Percentiles rank a stretch among this genome's conserved stretches.
phyloP scores from a whole-genome alignment of 2,329 filamentous ascomycete genomes.

The Colletotrichum sp. region DNA sequence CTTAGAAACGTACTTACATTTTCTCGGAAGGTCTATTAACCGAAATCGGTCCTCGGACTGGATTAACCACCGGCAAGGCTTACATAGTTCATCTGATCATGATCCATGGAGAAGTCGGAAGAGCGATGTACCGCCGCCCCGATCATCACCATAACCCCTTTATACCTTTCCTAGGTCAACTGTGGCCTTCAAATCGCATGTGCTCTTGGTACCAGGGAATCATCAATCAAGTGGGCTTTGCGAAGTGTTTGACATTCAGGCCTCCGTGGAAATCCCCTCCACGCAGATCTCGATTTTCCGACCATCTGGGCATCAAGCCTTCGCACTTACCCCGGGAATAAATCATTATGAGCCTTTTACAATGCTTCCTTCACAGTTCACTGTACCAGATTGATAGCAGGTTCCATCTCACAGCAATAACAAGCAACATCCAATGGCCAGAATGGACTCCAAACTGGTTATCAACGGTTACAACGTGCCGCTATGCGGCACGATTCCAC shows the following conservation, averaged over 20 bases:
- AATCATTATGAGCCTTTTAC: accelerated
- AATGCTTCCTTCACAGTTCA: accelerated
- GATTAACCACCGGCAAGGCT: not conserved
- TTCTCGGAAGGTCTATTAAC: not conserved
- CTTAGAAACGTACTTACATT: not conserved
- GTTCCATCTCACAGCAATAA: accelerated
- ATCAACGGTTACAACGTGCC: not conserved
- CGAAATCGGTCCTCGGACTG: not conserved
- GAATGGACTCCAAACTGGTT: not conserved
- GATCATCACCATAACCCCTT: accelerated
- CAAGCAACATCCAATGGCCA: accelerated
- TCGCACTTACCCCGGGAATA: not conserved
- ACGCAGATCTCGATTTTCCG: not conserved
- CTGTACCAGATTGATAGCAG: accelerated
- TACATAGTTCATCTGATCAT: not conserved
- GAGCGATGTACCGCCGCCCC: accelerated
- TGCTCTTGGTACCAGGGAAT: not conserved
- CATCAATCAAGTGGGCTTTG: not conserved
- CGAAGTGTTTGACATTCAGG: accelerated
- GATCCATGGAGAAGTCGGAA: not conserved
- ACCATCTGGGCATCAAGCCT: not conserved
- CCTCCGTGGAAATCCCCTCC: not conserved
- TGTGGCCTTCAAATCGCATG: accelerated
- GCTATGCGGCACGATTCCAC: not conserved
- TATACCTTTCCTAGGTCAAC: not conserved